Evolutionary conservation across 768 basidiomycete genomes (phyloP).

Genomic region (Naematelia encephala): DNA sequence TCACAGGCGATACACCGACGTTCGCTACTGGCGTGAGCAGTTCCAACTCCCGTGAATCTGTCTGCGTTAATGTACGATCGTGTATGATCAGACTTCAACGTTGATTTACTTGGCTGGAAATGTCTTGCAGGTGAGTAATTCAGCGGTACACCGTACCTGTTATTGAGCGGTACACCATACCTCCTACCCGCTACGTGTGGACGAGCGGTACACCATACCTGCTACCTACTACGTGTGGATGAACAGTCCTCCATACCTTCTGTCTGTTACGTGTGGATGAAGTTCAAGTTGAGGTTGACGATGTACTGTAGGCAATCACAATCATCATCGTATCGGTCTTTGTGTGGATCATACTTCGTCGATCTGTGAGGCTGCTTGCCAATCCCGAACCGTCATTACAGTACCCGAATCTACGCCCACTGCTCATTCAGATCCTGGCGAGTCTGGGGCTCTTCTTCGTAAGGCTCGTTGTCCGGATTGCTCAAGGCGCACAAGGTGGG

Average conservation of each 20-base stretch:
- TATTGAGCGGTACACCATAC: not conserved
- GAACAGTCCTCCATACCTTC: not conserved
- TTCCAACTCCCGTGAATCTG: not conserved
- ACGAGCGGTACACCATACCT: not conserved
- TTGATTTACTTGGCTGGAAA: constrained; percentile 34
- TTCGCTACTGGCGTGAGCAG: constrained; percentile 25
- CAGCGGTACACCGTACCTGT: not conserved
- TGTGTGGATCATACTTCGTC: constrained; percentile 25
- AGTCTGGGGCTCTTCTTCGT: constrained; percentile 29
- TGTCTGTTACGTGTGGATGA: not conserved
- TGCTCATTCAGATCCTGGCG: constrained; percentile 24
- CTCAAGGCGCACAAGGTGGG: constrained; percentile 34
- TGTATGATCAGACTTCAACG: constrained; percentile 15
- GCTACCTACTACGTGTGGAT: not conserved
- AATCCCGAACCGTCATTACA: constrained; percentile 10
- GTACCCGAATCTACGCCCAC: constrained; percentile 19
- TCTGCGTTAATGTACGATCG: not conserved
- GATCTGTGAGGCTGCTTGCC: constrained; percentile 18
- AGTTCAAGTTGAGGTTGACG: no score
- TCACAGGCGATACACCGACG: constrained; percentile 24
- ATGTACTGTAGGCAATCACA: constrained; percentile 34
- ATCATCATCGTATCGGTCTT: constrained; percentile 32
- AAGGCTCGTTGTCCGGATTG: constrained; percentile 29
- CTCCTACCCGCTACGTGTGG: not conserved
- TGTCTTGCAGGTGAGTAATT: constrained; percentile 18